A percentile compares a stretch with the other conserved stretches of the same genome.
Evolutionary conservation across 2,329 filamentous ascomycete genomes (phyloP).

Genomic region (Sporothrix phasma): DNA sequence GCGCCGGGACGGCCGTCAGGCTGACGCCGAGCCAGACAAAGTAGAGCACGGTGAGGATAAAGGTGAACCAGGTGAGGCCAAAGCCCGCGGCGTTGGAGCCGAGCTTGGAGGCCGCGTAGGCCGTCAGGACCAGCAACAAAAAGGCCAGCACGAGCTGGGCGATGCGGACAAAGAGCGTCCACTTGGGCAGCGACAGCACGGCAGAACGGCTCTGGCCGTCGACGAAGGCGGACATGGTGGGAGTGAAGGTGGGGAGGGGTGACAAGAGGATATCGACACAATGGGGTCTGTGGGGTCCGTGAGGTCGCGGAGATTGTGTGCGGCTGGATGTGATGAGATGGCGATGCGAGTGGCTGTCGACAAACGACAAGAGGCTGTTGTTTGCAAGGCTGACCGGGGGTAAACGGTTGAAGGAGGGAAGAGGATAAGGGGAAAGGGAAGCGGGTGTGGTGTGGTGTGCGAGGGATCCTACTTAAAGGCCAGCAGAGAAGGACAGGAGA

Average conservation of each 20-base stretch:
- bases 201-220: slow-evolving; percentile 18
- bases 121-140: slow-evolving; percentile 16
- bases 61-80: slow-evolving; percentile 19
- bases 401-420: too few relatives aligned
- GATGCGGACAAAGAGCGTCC: slow-evolving; percentile 17
- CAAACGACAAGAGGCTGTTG: too few relatives aligned
- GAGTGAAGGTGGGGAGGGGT: neutral
- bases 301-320: too few relatives aligned
- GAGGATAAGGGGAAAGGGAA: too few relatives aligned
- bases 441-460: too few relatives aligned
- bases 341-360: too few relatives aligned
- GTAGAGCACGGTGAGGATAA: slow-evolving; percentile 19
- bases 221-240: slow-evolving; percentile 8
- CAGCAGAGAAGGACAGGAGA: too few relatives aligned
- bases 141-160: slow-evolving; percentile 17
- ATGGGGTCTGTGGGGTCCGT: too few relatives aligned
- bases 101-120: slow-evolving; percentile 15
- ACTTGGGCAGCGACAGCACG: slow-evolving; percentile 18
- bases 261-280: neutral
- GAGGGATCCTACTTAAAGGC: too few relatives aligned
- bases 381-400: too few relatives aligned
- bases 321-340: too few relatives aligned
- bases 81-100: slow-evolving; percentile 12
- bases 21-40: slow-evolving; percentile 18
- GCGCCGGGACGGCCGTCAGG: slow-evolving; percentile 6